Base-by-base conservation (phyloP, 1,284 basidiomycete genomes). In the Irpex sp. region DNA sequence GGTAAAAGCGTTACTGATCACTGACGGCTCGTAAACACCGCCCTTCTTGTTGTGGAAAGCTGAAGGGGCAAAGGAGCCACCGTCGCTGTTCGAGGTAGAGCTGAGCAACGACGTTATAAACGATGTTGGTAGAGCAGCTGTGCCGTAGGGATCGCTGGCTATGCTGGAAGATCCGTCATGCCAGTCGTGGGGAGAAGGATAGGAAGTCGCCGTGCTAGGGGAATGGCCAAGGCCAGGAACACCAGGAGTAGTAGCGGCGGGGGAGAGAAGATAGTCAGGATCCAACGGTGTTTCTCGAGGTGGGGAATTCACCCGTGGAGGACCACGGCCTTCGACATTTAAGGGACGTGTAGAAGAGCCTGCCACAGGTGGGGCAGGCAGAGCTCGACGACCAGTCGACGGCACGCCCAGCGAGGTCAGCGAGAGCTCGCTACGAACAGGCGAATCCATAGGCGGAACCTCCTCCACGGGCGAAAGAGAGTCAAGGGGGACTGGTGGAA, bases 121-220 rank as follows among this genome's bases (percentile, higher is more conserved):
- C 2, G 83, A 82, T 3, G 86, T 86, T 3, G 85, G 80, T 13
- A 88, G 78, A 56, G 87, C 74, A 17, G 81, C 77, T 68, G 85
- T 83, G 67, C 86, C 85, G n/a, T 78, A 73, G 26, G 80, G 77
- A 72, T 85, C 84, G 55, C 83, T 78, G 58, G 80, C 81, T 63
- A 87, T 83, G 63, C 78, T 81, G 6, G 84, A 85, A n/a, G 83
- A 80, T 9, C 83, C 85, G 70, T 87, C 85, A 65, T 85, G 82
- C 85, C 85, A 86, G 69, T 85, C 82, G 69, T 80, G 75, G 2
- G 82, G 68, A 5, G 75, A 73, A 40, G 71, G 65, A 9, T 61
- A 47, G 21, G 60, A 54, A 19, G 40, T 34, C 21, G 7, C 15
- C n/a, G 61, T 44, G 8, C 59, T 55, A 26, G 54, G 54, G 9